These are phyloP conservation scores for Thermothielavioides terrestris DNA, from an alignment of 495 filamentous ascomycete genomes.

Conservation along the genomic window DNA sequence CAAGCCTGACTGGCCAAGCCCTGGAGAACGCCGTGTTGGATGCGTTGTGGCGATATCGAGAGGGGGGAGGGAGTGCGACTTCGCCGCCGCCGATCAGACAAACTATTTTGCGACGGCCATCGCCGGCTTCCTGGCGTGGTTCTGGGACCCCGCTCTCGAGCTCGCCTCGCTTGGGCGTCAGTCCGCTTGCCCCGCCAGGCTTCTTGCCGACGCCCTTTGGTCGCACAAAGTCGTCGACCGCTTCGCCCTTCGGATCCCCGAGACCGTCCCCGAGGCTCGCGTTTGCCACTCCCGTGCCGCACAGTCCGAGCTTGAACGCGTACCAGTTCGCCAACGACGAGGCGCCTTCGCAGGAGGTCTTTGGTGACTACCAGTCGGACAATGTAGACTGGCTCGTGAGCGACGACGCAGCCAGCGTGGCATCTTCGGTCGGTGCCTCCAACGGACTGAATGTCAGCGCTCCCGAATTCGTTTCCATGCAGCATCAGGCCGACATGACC, in stretches of 20 bases:
- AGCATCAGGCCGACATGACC: conserved; percentile 78
- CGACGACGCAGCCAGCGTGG: conserved; percentile 73
- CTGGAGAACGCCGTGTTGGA: conserved; percentile 89
- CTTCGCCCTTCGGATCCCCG: conserved; percentile 89
- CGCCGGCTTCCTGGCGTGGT: conserved; percentile 90
- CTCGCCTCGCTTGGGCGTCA: conserved; percentile 66
- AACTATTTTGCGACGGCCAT: conserved; percentile 79
- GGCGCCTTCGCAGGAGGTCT: conserved; percentile 70
- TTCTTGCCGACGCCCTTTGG: conserved; percentile 68
- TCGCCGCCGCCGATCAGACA: conserved; percentile 76
- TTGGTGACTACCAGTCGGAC: conserved; percentile 86
- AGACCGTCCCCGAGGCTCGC: conserved; percentile 88
- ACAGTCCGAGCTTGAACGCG: conserved; percentile 86
- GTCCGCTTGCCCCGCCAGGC: conserved; percentile 73
- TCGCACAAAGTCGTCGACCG: conserved; percentile 63
- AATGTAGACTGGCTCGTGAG: conserved; percentile 94
- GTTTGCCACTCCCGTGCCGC: conserved; percentile 82
- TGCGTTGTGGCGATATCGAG: conserved; percentile 83
- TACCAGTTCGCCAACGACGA: conserved; percentile 78
- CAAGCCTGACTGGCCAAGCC: conserved; percentile 61
- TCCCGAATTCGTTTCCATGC: conserved; percentile 62
- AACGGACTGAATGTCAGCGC: conserved; percentile 65
- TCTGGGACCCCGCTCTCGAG: conserved; percentile 67
- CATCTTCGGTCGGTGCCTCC: conserved; percentile 58
- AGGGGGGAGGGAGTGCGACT: conserved; percentile 61